Evolutionary conservation across 2,329 filamentous ascomycete species (phyloP).

Genomic region (Chaetomium sp.): DNA sequence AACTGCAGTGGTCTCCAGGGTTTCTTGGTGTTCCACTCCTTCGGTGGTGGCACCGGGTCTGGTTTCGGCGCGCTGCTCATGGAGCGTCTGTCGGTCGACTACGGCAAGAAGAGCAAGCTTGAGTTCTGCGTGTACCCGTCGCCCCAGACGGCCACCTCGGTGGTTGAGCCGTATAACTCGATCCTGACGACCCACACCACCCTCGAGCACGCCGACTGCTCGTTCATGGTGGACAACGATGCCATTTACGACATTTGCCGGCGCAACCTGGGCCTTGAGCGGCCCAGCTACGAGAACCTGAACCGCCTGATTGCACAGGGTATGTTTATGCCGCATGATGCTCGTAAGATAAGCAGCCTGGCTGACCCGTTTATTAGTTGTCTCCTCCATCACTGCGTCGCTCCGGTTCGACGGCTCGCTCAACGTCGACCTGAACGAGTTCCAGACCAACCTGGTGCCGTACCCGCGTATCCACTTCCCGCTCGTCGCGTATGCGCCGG

Average conservation of each 20-base stretch:
- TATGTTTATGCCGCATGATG: conserved; percentile 32
- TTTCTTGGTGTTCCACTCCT: conserved; percentile 99
- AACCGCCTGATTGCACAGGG: conserved; percentile 98
- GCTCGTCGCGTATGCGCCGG: conserved; percentile 89
- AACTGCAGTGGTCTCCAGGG: conserved; percentile 97
- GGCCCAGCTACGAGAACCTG: conserved; percentile 96
- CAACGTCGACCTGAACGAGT: conserved; percentile 99
- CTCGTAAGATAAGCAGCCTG: background rate
- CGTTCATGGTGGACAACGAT: conserved; percentile 99
- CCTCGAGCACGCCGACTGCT: conserved; percentile 98
- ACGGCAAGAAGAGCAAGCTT: conserved; percentile 99
- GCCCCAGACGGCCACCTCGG: conserved; percentile 91
- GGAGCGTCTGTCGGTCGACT: conserved; percentile 98
- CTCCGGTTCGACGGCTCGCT: conserved; percentile 98
- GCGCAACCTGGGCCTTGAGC: conserved; percentile 93
- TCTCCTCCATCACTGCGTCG: conserved; percentile 96
- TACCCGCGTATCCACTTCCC: conserved; percentile 99
- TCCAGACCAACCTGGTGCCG: conserved; percentile 99
- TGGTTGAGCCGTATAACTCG: conserved; percentile 99
- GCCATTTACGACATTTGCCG: conserved; percentile 99
- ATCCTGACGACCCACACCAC: conserved; percentile 99
- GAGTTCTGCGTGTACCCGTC: conserved; percentile 99
- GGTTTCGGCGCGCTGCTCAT: conserved; percentile 97
- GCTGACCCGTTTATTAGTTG: conserved; percentile 53
- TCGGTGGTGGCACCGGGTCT: conserved; percentile 97